phyloP scores from a whole-genome alignment of 176 grass and related monocot species.

The Bromus sterilis region DNA sequence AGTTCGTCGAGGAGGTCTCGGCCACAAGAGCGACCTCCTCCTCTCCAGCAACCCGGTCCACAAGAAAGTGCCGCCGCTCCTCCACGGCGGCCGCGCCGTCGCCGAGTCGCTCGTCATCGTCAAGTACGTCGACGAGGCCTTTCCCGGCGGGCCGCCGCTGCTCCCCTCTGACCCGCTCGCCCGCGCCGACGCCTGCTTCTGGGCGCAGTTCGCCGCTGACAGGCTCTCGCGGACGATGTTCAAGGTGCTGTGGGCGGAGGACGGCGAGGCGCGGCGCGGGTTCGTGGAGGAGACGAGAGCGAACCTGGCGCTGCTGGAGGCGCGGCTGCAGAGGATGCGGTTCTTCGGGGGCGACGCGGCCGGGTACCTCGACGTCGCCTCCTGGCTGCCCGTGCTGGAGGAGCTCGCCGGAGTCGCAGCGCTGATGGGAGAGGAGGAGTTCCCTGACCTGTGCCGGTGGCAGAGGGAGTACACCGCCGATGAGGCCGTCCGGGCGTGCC shows the following conservation, averaged over 20 bases:
- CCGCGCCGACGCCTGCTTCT: not conserved
- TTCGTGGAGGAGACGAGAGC: not conserved
- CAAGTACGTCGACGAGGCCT: no score
- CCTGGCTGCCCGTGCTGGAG: not conserved
- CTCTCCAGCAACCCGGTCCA: not conserved
- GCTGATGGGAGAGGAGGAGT: not conserved
- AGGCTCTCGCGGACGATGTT: not conserved
- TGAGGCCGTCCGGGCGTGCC: not conserved
- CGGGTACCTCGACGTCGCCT: not conserved
- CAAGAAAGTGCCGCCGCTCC: not conserved
- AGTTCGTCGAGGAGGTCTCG: not conserved
- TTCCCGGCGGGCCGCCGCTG: not conserved
- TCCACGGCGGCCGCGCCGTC: not conserved
- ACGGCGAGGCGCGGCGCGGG: not conserved
- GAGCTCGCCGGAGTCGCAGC: not conserved
- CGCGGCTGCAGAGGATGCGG: not conserved
- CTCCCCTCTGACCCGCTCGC: not conserved
- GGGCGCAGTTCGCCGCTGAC: not conserved
- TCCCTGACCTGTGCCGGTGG: not conserved
- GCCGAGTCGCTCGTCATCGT: slow-evolving; percentile 18
- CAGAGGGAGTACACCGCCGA: not conserved
- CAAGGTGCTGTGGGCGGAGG: not conserved
- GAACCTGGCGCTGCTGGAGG: not conserved
- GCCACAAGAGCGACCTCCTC: not conserved
- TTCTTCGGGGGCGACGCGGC: not conserved